Evolutionary conservation across 192 early-diverging fungal species (phyloP).

Genomic region (Entrophospora sp.): DNA sequence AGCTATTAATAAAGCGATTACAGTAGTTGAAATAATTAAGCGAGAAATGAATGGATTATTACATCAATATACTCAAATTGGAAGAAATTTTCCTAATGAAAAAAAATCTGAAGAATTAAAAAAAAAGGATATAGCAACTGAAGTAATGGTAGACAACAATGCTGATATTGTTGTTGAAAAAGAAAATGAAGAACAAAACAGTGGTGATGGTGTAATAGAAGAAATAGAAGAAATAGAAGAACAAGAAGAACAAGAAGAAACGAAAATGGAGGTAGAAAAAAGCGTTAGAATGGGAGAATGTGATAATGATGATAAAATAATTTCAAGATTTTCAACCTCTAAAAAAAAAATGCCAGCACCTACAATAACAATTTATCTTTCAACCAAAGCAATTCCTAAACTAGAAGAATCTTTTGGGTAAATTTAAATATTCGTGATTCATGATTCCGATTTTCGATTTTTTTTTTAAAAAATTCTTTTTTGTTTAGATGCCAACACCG

Average conservation of each 20-base stretch:
- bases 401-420: background rate
- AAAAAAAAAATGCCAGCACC: background rate
- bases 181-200: background rate
- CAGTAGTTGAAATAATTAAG: constrained; percentile 60
- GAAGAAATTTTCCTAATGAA: constrained; percentile 16
- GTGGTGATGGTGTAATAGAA: background rate
- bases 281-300: too few species aligned
- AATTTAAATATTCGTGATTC: too few species aligned
- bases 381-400: background rate
- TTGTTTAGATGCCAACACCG: too few species aligned
- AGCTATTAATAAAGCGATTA: constrained; percentile 52
- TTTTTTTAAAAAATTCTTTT: too few species aligned
- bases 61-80: constrained; percentile 48
- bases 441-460: too few species aligned
- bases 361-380: background rate
- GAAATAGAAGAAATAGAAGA: background rate
- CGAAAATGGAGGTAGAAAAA: too few species aligned
- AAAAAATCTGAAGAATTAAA: background rate
- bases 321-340: background rate
- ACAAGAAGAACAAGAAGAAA: background rate
- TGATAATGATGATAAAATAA: background rate
- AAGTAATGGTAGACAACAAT: too few species aligned
- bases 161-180: background rate
- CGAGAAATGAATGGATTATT: constrained; percentile 39
- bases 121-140: background rate